Percentiles rank a stretch among this genome's conserved stretches.
Evolutionary conservation across 768 basidiomycete genomes (phyloP).

Genomic region (Lentinula lateritia): DNA sequence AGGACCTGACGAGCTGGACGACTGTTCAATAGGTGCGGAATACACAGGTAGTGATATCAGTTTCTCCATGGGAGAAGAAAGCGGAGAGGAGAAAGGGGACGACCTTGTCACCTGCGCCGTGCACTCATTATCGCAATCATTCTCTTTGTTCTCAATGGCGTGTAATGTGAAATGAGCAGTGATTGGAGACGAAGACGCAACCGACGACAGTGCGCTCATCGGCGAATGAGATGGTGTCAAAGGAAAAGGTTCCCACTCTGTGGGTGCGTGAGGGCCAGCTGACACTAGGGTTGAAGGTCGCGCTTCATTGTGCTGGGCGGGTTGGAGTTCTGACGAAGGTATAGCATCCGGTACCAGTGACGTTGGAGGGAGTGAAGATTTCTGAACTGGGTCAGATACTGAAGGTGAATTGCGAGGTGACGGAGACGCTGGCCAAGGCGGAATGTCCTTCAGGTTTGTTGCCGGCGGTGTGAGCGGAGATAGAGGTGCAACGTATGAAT

Average conservation of each 20-base stretch:
- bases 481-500: background rate
- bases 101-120: too few relatives aligned
- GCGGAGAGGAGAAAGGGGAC: background rate
- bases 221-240: background rate
- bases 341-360: background rate
- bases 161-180: background rate
- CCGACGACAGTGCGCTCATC: background rate
- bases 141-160: background rate
- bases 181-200: background rate
- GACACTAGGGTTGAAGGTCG: background rate
- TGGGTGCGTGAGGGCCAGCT: background rate
- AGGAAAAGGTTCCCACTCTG: background rate
- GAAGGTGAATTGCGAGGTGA: background rate
- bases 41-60: background rate
- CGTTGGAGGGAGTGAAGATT: background rate
- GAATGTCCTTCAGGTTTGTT: background rate
- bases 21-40: background rate
- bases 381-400: background rate
- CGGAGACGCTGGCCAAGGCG: background rate
- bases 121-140: background rate
- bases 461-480: background rate
- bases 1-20: background rate
- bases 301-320: background rate
- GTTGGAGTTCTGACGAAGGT: background rate
- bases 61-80: background rate